Evolutionary conservation across 2,329 filamentous ascomycete species (phyloP), one percentile per base, ranked within the genome.

Genomic region (Trichoderma harzianum): DNA sequence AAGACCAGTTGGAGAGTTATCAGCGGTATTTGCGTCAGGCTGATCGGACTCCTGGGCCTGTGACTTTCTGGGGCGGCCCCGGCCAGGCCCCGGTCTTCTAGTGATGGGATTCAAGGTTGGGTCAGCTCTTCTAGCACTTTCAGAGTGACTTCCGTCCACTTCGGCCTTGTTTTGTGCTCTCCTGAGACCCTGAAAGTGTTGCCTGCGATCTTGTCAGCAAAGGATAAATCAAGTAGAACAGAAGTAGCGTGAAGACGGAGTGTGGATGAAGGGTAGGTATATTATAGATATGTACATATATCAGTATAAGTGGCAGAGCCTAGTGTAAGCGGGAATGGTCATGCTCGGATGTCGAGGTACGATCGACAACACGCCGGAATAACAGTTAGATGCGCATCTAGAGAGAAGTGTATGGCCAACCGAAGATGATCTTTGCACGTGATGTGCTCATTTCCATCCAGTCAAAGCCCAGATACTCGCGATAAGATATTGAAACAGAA

Each of bases 141-240:
- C 82, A 11, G 76, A 72, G 30, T 73, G 60, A 26, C 77, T 70
- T 10, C 82, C 80, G 72, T 80, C 82, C 6, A 80, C 69, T 21
- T 88, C 87, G 21, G 82, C 77, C 76, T 89, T 89, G 75, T 86
- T 85, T 76, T 88, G 86, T 26, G 86, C 84, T 55, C 88, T 81
- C 30, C 87, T 83, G 21, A 90, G 83, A 32, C 87, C 87, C 76
- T 90, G 88, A 71, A 90, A 90, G 76, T 90, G 88, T 82, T 90
- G 88, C 47, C 88, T 90, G 55, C 12, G 16, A 7, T 28, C n/a
- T 39, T n/a, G 70, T 72, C 60, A 72, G 70, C 24, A 51, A 62
- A 66, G 30, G n/a, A n/a, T 5, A 39, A 4, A 21, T 32, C 26
- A 43, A 30, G 28, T 60, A n/a, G 32, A 39, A 30, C 36, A 28